Evolutionary conservation across 176 grass and related monocot species (phyloP), one percentile per base, ranked within the genome.

Genomic region (Tillandsia leiboldiana): DNA sequence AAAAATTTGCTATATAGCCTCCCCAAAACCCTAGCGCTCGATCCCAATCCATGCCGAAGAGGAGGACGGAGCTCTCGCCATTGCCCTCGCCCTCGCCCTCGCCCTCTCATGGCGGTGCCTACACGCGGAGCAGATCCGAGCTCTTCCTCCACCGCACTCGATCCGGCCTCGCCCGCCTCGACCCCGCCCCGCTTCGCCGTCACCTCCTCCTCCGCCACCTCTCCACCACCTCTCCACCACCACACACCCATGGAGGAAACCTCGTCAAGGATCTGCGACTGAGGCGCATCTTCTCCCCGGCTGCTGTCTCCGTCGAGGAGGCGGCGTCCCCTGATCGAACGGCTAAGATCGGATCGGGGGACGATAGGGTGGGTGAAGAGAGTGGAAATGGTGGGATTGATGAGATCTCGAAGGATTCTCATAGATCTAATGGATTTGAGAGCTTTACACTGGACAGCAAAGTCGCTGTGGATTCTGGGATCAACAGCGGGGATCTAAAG

Each of bases 221-320:
- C 51, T 78, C 20, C 24, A 14, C 53, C 65, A 57, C 66, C 47
- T 26, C 58, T 14, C 66, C 69, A 58, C 69, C 2, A 53, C 72
- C 68, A 11, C 64, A 72, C 64, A 51, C 0, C 51, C 53, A 2
- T 69, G 65, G 20, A 18, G 13, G 2, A 48, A 7, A 24, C 20
- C 51, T 13, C 65, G 78, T 85, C 48, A 93, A 82, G 68, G 89
- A 99, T 70, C 89, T 90, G 24, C 89, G 89, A 53, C 12, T 81
- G 74, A 83, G 51, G 48, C 86, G 89, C 12, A 82, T 90, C 48
- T 67, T 90, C 59, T 85, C 84, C 15, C 86, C 75, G 4, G 61
- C 86, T 48, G 63, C 79, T 74, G 57, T 69, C 53, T 49, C 82
- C 3, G 59, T 72, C 10, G 78, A 61, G 73, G 61, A 64, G 9